phyloP scores from a whole-genome alignment of 2,329 filamentous ascomycete genomes.

The Neonectria coccinea region DNA sequence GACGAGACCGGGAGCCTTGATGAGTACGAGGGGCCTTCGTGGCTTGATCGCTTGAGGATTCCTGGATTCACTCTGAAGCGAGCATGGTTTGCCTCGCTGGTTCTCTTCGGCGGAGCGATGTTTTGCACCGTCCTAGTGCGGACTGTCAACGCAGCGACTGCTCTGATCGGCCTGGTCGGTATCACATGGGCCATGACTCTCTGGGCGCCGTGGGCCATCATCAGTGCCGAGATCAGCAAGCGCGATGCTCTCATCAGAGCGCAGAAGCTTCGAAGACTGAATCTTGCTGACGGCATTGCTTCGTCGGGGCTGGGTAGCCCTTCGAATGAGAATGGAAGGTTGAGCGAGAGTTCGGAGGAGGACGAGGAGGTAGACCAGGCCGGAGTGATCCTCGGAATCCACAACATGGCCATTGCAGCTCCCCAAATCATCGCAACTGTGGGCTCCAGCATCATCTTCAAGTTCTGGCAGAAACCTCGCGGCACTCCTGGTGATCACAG shows the following conservation, averaged over 20 bases:
- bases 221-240: slow-evolving; percentile 89
- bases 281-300: slow-evolving; percentile 23
- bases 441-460: slow-evolving; percentile 86
- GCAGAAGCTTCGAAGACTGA: slow-evolving; percentile 44
- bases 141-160: slow-evolving; percentile 77
- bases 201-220: slow-evolving; percentile 96
- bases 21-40: slow-evolving; percentile 53
- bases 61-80: slow-evolving; percentile 87
- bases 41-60: slow-evolving; percentile 76
- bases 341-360: slow-evolving; percentile 50
- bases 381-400: slow-evolving; percentile 91
- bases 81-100: slow-evolving; percentile 85
- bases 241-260: slow-evolving; percentile 72
- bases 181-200: slow-evolving; percentile 93
- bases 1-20: slow-evolving; percentile 46
- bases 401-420: slow-evolving; percentile 93
- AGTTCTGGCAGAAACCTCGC: slow-evolving; percentile 85
- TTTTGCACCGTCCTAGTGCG: slow-evolving; percentile 84
- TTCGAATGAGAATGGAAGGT: slow-evolving; percentile 26
- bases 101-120: slow-evolving; percentile 87
- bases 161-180: slow-evolving; percentile 83
- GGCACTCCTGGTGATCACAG: slow-evolving; percentile 87
- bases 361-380: slow-evolving; percentile 79
- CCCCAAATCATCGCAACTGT: slow-evolving; percentile 93
- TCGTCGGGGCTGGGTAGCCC: slow-evolving; percentile 26